phyloP scores from a whole-genome alignment of 2,329 filamentous ascomycete genomes.

The Penicillium sp. region DNA sequence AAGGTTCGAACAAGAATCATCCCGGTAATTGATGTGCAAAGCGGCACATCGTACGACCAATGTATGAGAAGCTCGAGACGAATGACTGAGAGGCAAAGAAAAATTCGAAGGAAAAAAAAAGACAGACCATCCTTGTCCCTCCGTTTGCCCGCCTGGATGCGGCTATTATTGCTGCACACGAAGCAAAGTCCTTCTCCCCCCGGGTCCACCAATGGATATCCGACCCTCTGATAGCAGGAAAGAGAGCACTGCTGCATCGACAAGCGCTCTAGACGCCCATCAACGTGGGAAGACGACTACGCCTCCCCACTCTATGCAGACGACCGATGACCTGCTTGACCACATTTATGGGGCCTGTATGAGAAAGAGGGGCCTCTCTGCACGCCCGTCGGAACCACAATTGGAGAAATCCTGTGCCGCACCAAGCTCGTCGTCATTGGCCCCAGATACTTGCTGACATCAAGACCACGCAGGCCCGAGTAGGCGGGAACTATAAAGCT shows the following conservation, averaged over 20 bases:
- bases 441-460: slow-evolving; percentile 20
- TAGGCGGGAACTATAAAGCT: slow-evolving; percentile 1
- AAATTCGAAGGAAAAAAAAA: not conserved
- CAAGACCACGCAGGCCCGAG: slow-evolving; percentile 9
- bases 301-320: slow-evolving; percentile 20
- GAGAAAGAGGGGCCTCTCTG: slow-evolving; percentile 10
- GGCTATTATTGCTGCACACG: slow-evolving; percentile 15
- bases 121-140: slow-evolving; percentile 14
- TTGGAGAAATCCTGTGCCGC: slow-evolving; percentile 7
- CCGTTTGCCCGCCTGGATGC: slow-evolving; percentile 18
- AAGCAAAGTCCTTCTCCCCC: slow-evolving; percentile 14
- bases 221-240: slow-evolving; percentile 4
- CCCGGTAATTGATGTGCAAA: slow-evolving; percentile 15
- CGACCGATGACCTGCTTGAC: slow-evolving; percentile 22
- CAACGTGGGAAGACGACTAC: slow-evolving; percentile 14
- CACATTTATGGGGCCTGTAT: slow-evolving; percentile 10
- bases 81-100: slow-evolving; percentile 1
- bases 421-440: slow-evolving; percentile 19
- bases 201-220: slow-evolving; percentile 16
- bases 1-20: slow-evolving; percentile 17
- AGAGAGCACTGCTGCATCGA: slow-evolving; percentile 18
- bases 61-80: not conserved
- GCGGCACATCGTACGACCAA: slow-evolving; percentile 22
- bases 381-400: slow-evolving; percentile 16
- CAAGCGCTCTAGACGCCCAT: slow-evolving; percentile 39